These are phyloP conservation scores for Podospora fimiseda DNA, from an alignment of 495 filamentous ascomycete genomes.

Conservation along the genomic window DNA sequence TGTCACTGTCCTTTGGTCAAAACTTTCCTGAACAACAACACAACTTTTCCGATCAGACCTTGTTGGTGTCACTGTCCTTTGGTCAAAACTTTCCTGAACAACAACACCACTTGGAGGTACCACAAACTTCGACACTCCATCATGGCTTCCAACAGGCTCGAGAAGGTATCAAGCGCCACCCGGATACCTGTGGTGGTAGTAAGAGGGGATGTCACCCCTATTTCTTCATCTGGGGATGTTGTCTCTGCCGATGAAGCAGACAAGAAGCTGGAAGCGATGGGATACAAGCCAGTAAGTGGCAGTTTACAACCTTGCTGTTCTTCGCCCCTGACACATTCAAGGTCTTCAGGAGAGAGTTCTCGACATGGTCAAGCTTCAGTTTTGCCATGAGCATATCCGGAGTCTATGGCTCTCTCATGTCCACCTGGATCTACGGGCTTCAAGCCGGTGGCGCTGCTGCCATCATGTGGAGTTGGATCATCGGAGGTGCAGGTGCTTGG, in stretches of 20 bases:
- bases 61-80: too few relatives aligned
- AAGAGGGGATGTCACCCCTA: conserved; percentile 2
- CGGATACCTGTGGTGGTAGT: not conserved
- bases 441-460: conserved; percentile 53
- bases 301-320: not conserved
- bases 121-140: not conserved
- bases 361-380: conserved; percentile 54
- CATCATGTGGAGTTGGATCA: conserved; percentile 60
- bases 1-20: too few relatives aligned
- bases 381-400: conserved; percentile 59
- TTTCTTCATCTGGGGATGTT: conserved; percentile 5
- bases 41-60: too few relatives aligned
- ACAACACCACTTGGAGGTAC: too few relatives aligned
- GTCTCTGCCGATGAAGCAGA: conserved; percentile 22
- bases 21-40: too few relatives aligned
- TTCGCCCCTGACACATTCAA: not conserved
- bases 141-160: not conserved
- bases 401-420: conserved; percentile 54
- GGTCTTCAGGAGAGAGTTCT: conserved; percentile 61
- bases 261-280: conserved; percentile 28
- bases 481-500: conserved; percentile 57
- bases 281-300: conserved; percentile 25
- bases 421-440: conserved; percentile 55
- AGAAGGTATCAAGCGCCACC: not conserved
- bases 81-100: too few relatives aligned